A percentile compares a stretch with the other conserved stretches of the same genome.
Evolutionary conservation across 1,284 basidiomycete genomes (phyloP).

Genomic region (Cryptococcus sp.): DNA sequence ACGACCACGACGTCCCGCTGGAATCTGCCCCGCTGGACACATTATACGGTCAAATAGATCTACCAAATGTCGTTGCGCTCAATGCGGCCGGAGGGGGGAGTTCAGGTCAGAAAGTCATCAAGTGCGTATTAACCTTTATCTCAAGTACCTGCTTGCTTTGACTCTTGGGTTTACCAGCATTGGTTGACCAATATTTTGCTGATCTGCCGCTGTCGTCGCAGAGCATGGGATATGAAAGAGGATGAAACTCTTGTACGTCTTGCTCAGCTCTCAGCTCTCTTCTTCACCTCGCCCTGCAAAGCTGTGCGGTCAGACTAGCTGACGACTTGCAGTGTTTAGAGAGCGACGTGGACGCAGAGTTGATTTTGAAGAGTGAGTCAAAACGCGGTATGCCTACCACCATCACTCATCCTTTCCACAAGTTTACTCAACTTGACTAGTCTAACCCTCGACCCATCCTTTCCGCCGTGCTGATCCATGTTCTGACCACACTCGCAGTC

Average conservation of each 20-base stretch:
- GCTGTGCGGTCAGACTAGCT: not conserved
- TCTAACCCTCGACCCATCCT: not conserved
- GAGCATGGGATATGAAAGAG: conserved; percentile 44
- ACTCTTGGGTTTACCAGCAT: not conserved
- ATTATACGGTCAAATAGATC: conserved; percentile 46
- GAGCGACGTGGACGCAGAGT: conserved; percentile 51
- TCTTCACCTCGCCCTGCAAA: not conserved
- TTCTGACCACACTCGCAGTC: conserved; percentile 28
- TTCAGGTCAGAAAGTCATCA: conserved; percentile 49
- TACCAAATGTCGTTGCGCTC: conserved; percentile 49
- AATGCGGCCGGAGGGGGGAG: conserved; percentile 50
- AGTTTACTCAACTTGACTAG: not conserved
- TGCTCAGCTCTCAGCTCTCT: not conserved
- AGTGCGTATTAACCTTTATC: conserved; percentile 33
- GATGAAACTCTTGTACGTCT: conserved; percentile 46
- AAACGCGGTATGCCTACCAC: no score
- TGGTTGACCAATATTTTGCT: conserved; percentile 1
- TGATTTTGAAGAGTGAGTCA: conserved; percentile 49
- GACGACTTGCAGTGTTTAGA: conserved; percentile 33
- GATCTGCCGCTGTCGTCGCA: conserved; percentile 4
- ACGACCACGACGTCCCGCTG: conserved; percentile 50
- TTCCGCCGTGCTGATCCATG: not conserved
- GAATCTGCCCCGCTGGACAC: conserved; percentile 46
- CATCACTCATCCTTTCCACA: not conserved
- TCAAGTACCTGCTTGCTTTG: not conserved